Evolutionary conservation across 257 asterid genomes (phyloP).

Genomic region (Prunella vulgaris): DNA sequence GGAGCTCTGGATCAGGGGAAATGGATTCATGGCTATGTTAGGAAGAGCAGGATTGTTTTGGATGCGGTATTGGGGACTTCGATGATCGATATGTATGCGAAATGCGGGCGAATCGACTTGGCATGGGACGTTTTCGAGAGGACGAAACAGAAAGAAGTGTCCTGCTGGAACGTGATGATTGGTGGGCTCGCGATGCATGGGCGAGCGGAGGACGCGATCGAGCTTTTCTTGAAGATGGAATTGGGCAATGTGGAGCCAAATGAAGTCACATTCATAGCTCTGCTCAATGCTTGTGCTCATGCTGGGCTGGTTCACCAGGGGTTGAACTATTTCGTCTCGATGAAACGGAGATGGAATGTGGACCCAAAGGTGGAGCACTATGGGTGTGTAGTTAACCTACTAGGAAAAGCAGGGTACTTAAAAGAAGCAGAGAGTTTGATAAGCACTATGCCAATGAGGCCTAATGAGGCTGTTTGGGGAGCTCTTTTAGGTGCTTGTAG

Average conservation of each 20-base stretch:
- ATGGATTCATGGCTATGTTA: conserved; percentile 42
- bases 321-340: conserved; percentile 28
- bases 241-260: conserved; percentile 27
- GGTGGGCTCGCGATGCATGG: conserved; percentile 58
- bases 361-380: conserved; percentile 52
- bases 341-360: conserved; percentile 30
- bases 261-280: conserved; percentile 36
- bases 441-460: conserved; percentile 40
- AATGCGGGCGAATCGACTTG: conserved; percentile 49
- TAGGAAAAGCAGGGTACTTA: conserved; percentile 49
- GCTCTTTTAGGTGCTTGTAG: conserved; percentile 52
- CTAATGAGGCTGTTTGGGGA: conserved; percentile 47
- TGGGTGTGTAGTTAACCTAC: conserved; percentile 46
- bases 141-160: conserved; percentile 26
- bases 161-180: conserved; percentile 57
- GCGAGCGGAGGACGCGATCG: conserved; percentile 42
- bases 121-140: conserved; percentile 39
- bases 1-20: conserved; percentile 48
- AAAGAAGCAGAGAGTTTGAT: conserved; percentile 44
- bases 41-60: conserved; percentile 22
- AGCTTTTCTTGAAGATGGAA: conserved; percentile 45
- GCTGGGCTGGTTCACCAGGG: conserved; percentile 51
- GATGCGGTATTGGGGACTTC: conserved; percentile 43
- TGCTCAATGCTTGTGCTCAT: conserved; percentile 55
- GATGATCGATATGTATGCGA: conserved; percentile 50